Evolutionary conservation across 371 early-diverging fungal genomes (phyloP).

Genomic region (Syncephalastrum monosporum): DNA sequence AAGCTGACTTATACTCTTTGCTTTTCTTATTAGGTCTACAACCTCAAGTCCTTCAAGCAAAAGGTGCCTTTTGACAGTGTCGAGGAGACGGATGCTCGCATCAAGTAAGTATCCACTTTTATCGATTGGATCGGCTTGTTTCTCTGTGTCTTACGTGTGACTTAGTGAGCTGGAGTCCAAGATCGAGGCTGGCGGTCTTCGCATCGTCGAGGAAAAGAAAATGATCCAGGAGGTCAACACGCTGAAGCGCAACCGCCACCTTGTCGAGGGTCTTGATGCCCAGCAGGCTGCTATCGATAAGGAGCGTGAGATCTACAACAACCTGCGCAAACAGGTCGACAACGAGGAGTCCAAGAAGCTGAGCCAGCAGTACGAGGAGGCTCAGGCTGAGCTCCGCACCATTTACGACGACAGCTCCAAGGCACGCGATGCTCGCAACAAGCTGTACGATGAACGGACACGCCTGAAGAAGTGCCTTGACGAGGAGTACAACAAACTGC

Average conservation of each 20-base stretch:
- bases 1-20: not conserved
- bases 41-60: conserved; percentile 70
- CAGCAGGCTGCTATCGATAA: conserved; percentile 72
- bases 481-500: conserved; percentile 65
- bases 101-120: conserved; percentile 52
- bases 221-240: conserved; percentile 78
- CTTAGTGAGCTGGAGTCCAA: conserved; percentile 71
- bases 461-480: conserved; percentile 72
- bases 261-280: conserved; percentile 66
- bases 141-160: conserved; percentile 1
- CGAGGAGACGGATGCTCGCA: conserved; percentile 77
- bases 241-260: conserved; percentile 78
- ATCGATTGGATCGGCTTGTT: conserved; percentile 8
- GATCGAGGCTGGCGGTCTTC: conserved; percentile 70
- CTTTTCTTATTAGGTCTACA: conserved; percentile 50
- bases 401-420: conserved; percentile 62
- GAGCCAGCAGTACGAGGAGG: conserved; percentile 64
- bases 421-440: conserved; percentile 63
- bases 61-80: conserved; percentile 78
- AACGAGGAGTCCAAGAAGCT: conserved; percentile 63
- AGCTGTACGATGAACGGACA: conserved; percentile 76
- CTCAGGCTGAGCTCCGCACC: conserved; percentile 67
- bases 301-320: conserved; percentile 67
- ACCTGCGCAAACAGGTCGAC: conserved; percentile 66
- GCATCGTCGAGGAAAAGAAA: conserved; percentile 86